A percentile compares a stretch with the other conserved stretches of the same genome.
Evolutionary conservation across 495 filamentous ascomycete genomes (phyloP).

Genomic region (Lasiosphaeriaceae sp.): DNA sequence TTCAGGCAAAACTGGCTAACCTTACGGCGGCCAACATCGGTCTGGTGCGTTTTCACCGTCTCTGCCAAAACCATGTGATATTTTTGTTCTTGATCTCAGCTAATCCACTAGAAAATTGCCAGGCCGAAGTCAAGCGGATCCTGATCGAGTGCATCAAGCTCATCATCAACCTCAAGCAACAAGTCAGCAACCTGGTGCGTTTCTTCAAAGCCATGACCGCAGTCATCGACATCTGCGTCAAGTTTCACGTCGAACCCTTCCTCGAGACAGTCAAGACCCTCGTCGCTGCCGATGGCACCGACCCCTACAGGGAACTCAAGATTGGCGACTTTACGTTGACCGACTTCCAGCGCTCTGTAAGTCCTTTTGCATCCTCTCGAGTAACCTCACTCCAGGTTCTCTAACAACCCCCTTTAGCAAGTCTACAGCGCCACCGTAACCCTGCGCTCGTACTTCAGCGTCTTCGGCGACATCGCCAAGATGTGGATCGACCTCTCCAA

Average conservation of each 20-base stretch:
- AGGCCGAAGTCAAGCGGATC: slow-evolving; percentile 5
- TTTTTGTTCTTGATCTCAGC: no score
- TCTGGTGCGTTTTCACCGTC: background rate
- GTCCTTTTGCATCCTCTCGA: no score
- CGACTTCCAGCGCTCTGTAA: slow-evolving; percentile 1
- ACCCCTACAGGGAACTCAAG: background rate
- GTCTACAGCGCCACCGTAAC: slow-evolving; percentile 2
- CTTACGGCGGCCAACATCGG: background rate
- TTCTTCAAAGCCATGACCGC: slow-evolving; percentile 6
- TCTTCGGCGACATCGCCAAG: slow-evolving; percentile 3
- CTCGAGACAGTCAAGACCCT: background rate
- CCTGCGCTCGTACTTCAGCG: slow-evolving; percentile 5
- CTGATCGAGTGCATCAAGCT: slow-evolving; percentile 6
- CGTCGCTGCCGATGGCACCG: slow-evolving; percentile 4
- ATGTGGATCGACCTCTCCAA: slow-evolving; percentile 9
- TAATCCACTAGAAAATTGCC: background rate
- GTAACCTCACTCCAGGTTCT: no score
- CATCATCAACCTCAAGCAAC: slow-evolving; percentile 6
- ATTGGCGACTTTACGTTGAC: slow-evolving; percentile 3
- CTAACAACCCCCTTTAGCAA: slow-evolving; percentile 6
- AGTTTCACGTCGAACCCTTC: slow-evolving; percentile 3
- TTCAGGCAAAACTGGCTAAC: background rate
- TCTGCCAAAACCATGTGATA: background rate
- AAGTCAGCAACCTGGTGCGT: slow-evolving; percentile 4
- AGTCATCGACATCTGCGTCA: slow-evolving; percentile 1